Evolutionary conservation across 2,329 filamentous ascomycete genomes (phyloP), one percentile per base, ranked within the genome.

Genomic region (Aureobasidium namibiae): DNA sequence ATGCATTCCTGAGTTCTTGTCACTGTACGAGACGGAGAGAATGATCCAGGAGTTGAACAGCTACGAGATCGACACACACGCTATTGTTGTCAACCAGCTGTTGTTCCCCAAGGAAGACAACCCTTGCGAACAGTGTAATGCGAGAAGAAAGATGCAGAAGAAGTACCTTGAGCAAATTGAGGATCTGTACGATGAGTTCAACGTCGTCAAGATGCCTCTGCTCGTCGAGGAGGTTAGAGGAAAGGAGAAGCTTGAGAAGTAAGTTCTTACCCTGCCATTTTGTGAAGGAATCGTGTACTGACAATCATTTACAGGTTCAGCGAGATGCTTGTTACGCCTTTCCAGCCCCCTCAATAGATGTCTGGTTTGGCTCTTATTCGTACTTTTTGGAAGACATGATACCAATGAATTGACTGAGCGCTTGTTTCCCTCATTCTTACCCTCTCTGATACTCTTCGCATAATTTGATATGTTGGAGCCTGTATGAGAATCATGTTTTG

Each of bases 151-250:
- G 80, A 99, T 99, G 94, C 94, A 99, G 80, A 94, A 91, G 80
- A 99, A 99, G 79, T 99, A 99, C 72, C 81, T 99, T 44, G 92
- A 97, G 71, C 92, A 99, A 80, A 97, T 97, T 68, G 92, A 95
- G 76, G 94, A 99, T 78, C 77, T 99, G 61, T 99, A 99, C 72
- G 92, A 96, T 70, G 94, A 99, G 74, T 99, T 99, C 78, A 96
- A 99, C 72, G 92, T 99, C 39, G 92, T 99, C 66, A 92, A 92
- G 80, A 97, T 99, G 92, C 94, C 94, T 38, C 75, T 99, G 69
- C 77, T 99, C 61, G 90, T 95, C 1, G 92, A 99, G 73, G 94
- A 99, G 77, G 92, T 99, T 10, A 81, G 94, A 68, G 94, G 94
- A 45, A 96, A 95, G 80, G 92, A 97, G 70, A 92, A 85, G 75